Evolutionary conservation across 192 early-diverging fungal species (phyloP), one percentile per base, ranked within the genome.

Genomic region (Oehlia diaphana): DNA sequence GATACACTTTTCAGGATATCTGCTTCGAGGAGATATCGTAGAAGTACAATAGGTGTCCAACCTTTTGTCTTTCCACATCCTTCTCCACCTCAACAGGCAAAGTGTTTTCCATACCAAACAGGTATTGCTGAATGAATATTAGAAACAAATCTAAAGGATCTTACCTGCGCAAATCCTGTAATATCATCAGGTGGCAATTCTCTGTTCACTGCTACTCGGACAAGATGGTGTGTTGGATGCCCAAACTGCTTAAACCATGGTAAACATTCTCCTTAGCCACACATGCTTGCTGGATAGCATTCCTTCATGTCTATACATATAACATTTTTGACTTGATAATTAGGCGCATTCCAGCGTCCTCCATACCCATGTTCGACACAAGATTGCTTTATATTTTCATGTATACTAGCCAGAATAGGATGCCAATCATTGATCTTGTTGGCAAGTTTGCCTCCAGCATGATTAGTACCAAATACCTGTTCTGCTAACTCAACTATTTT

Each of bases 401-500:
- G 12, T 64, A 76, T 2, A 19, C 31, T 74, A 1, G 3, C 26
- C 0, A 9, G 23, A 16, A 23, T 76, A 0, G 61, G 74, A 76
- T 76, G 62, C 74, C 14, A 76, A 35, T 64, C 61, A 64, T 64
- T 76, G 61, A 76, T 76, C 13, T 76, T 62, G 23, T 39, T 64
- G 2, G 37, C 74, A 76, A 76, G 61, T 63, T 42, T 21, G 23
- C 35, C 13, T 76, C 14, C 16, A 19, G 74, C 62, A 76, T 76
- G 61, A 13, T 64, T 76, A 16, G 39, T 37, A 0, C 61, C 74
- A 76, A 76, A 76, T 64, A 76, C 74, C 35, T 76, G 74, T n/a
- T 76, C 74, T 39, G 74, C 61, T 64, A 76, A 76, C 31, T 76
- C 61, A 76, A 76, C 74, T 76, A 76, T 42, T 64, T 76, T 76